These are phyloP conservation scores for Samsoniella hepiali DNA, from an alignment of 2,329 filamentous ascomycete species.

Conservation along the genomic window DNA sequence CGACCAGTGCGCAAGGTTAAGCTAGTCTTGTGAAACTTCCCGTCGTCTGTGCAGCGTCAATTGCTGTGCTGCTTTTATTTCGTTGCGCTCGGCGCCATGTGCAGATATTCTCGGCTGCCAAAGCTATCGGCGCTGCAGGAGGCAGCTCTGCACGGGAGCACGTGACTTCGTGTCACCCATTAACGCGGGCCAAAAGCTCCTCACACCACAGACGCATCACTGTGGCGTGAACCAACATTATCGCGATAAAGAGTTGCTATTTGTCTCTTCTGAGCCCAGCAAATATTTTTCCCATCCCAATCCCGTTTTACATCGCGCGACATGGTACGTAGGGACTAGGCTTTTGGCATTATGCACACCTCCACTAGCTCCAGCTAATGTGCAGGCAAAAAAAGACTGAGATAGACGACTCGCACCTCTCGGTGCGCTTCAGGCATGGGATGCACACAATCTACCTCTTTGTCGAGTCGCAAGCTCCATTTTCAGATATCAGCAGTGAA, in stretches of 20 bases:
- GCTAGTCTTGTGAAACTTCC: neutral
- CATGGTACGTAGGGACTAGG: conserved; percentile 5
- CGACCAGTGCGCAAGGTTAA: neutral
- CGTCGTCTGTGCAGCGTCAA: neutral
- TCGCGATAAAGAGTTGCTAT: neutral
- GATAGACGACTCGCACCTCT: conserved; percentile 52
- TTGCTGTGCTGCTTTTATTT: neutral
- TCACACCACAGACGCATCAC: neutral
- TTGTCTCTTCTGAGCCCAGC: neutral
- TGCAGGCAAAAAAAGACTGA: conserved; percentile 20
- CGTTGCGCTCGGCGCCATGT: neutral
- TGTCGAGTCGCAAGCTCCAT: conserved; percentile 54
- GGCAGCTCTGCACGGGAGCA: conserved; percentile 4
- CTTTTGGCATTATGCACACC: neutral
- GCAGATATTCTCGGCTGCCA: neutral
- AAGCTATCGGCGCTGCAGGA: neutral
- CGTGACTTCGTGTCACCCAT: conserved; percentile 17
- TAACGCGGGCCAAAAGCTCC: conserved; percentile 8
- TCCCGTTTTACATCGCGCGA: neutral
- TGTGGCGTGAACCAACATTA: neutral
- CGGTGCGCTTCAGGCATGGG: conserved; percentile 70
- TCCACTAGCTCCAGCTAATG: conserved; percentile 4
- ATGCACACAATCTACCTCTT: conserved; percentile 69
- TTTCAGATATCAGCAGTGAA: conserved; percentile 54
- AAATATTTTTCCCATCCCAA: neutral